Evolutionary conservation across 1,284 basidiomycete genomes (phyloP).

Genomic region (Apiotrichum siamense): DNA sequence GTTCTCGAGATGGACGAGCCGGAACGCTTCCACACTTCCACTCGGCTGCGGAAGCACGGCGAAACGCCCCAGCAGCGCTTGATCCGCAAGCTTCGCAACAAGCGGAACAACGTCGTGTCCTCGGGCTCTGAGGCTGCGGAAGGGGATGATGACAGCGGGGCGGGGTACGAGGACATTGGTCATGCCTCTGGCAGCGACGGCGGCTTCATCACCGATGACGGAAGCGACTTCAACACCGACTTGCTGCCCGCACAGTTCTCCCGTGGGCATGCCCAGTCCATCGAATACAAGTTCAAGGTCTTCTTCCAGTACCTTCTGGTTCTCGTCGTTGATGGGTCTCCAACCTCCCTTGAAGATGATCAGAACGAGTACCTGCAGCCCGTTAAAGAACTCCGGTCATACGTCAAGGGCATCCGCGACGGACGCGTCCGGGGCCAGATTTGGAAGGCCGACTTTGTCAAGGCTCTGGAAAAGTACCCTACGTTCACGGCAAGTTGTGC

Average conservation of each 20-base stretch:
- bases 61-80: constrained; percentile 25
- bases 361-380: constrained; percentile 16
- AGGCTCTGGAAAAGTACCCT: constrained; percentile 60
- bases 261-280: constrained; percentile 56
- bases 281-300: constrained; percentile 50
- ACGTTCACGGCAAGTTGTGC: neutral
- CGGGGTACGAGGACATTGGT: too few species aligned
- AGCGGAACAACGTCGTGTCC: constrained; percentile 1
- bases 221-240: constrained; percentile 47
- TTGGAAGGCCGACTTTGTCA: constrained; percentile 66
- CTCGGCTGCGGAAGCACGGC: constrained; percentile 26
- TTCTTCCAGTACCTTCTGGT: constrained; percentile 79
- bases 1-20: constrained; percentile 51
- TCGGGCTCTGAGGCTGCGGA: constrained; percentile 15
- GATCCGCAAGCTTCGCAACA: constrained; percentile 27
- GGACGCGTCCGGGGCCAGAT: constrained; percentile 28
- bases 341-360: constrained; percentile 21
- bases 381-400: neutral
- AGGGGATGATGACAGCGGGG: constrained; percentile 34
- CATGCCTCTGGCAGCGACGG: constrained; percentile 5
- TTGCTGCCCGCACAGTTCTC: constrained; percentile 68
- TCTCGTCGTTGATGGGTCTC: constrained; percentile 55
- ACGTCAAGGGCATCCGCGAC: neutral
- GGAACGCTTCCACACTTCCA: constrained; percentile 51
- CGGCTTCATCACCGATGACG: constrained; percentile 68